Base-by-base conservation (phyloP, 1,284 basidiomycete genomes). In the Ceratobasidium sp. region DNA sequence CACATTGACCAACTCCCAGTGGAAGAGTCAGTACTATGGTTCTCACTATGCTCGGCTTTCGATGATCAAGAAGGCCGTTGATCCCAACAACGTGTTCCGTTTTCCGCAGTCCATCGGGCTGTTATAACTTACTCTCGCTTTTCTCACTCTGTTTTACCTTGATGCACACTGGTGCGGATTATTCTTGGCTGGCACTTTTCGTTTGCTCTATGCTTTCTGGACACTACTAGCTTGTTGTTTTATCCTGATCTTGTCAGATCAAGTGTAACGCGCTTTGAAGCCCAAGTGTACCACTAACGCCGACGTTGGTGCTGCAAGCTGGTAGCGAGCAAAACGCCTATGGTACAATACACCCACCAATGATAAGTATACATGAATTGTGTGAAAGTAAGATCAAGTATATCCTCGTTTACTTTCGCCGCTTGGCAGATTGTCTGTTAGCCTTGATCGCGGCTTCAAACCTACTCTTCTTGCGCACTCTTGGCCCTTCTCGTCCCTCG, bases 391-490 rank as follows among this genome's bases (percentile, higher is more conserved):
- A n/a, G n/a, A n/a, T n/a, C n/a, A n/a, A n/a, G n/a, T n/a, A n/a
- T n/a, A n/a, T n/a, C n/a, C n/a, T n/a, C n/a, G n/a, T 18, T 32
- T 58, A 70, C 45, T 70, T 70, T 21, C 55, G 36, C 12, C 55
- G 67, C 16, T 59, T 70, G 41, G 57, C 23, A 18, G 55, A 45
- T 59, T 69, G 55, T 53, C 65, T 74, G 48, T 59, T 61, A 12
- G 81, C 81, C 78, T 87, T 89, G 53, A 88, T 84, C 70, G 91
- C 91, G 79, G 86, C 85, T 79, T 94, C 92, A 79, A 96, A 95
- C 62, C 90, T 84, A 71, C 86, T 88, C 78, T 87, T 87, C 83
- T 94, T 94, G 77, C 83, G 83, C 77, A 83, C 82, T 74, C 82
- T 80, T 16, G 81, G 83, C 14, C 77, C 82, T 2, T 73, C 72